Evolutionary conservation across 139 green algal genomes (phyloP), one percentile per base, ranked within the genome.

Genomic region (Zygnema cylindricum): DNA sequence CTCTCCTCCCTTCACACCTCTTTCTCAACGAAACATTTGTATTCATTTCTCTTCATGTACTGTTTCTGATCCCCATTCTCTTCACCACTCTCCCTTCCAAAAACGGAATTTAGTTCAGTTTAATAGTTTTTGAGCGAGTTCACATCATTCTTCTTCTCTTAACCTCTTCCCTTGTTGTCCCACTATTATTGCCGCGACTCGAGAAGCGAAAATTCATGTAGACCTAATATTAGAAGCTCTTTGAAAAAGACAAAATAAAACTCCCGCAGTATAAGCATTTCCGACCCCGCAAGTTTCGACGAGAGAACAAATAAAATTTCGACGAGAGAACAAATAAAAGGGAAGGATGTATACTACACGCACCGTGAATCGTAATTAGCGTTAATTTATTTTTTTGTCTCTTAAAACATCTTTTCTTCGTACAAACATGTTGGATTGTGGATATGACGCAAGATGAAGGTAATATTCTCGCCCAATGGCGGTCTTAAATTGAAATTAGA

Each of bases 241-340:
- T 7, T 42, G 30, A 36, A 91, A 43, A 35, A 87, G 82, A 55
- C 86, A 54, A 82, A 57, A 91, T 11, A 91, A 55, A 35, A 87
- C 1, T 55, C 86, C 86, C 0, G 95, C 96, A 2, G 94, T 93
- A 81, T 95, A 98, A 21, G 94, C 96, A 85, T 98, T 96, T 1
- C 96, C 95, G 25, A 95, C 96, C 32, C 96, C 96, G 82, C 95
- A 98, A 0, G 96, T 98, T 91, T 98, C 96, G 54, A 98, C 94
- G 16, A 96, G 95, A 35, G 36, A 22, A 57, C 82, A 92, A 16
- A 69, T n/a, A n/a, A n/a, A n/a, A n/a, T n/a, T n/a, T n/a, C n/a
- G n/a, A n/a, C n/a, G n/a, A n/a, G n/a, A n/a, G n/a, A n/a, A n/a
- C n/a, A n/a, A n/a, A n/a, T n/a, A 69, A n/a, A 21, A 69, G 22